Evolutionary conservation across 805 yeast genomes (phyloP), one percentile per base, ranked within the genome.

Genomic region (Aciculoconidium aculeatum): DNA sequence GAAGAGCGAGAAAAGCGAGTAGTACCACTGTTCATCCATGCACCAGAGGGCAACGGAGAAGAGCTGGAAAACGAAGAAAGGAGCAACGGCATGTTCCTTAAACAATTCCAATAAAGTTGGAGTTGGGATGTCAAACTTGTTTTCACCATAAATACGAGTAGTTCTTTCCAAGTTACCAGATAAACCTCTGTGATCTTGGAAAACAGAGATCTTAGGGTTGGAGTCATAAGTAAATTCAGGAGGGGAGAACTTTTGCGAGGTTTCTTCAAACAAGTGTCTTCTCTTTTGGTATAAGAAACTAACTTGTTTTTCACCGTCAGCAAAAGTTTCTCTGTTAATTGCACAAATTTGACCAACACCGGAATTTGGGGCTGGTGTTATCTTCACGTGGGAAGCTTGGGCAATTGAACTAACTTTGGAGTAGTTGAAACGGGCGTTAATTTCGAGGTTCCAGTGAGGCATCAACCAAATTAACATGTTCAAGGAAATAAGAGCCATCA

Each of bases 1-100:
- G 58, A 92, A 79, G 43, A 90, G 66, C 17, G 94, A 83, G 61
- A 92, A 87, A 35, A 92, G 63, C 4, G 97, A 86, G 52, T 82
- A 82, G 59, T 88, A 88, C 97, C 97, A 92, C 65, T 83, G 80
- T 44, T 90, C 96, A 60, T 92, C 97, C 75, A 92, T 74, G 50
- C 85, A 72, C 96, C 97, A 92, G 39, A 92, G 67, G 4, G 90
- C 94, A 35, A 90, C 94, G 52, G 96, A 88, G 55, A 92, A 92
- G 34, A 92, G 70, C 65, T 92, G 98, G 67, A 92, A 92, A 15
- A 92, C 95, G 47, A 92, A 92, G 55, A 92, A 85, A 8, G 98
- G 98, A 9, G 98, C 97, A 21, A 92, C 88, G 7, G 97, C 97
- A 54, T 92, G 98, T 59, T 92, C 97, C 51, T 85, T 80, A 67